Conservation (phyloP, 2,329 filamentous ascomycete species). For the Neonectria coccinea region DNA sequence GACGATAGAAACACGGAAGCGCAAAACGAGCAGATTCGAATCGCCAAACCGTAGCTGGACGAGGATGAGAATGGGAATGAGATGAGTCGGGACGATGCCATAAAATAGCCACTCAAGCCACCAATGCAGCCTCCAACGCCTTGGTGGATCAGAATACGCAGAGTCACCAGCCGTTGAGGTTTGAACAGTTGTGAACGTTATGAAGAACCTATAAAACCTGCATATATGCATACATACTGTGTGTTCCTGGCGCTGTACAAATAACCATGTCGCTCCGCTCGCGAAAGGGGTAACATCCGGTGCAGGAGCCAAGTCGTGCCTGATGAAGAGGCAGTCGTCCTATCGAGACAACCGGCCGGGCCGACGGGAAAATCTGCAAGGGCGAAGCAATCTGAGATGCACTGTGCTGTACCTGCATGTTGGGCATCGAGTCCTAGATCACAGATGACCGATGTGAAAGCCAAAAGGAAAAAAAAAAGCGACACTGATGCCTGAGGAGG, state of each 20-base stretch:
- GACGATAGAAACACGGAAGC: constrained; percentile 11
- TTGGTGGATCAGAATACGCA: neutral
- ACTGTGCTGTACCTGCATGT: constrained; percentile 17
- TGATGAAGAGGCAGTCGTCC: neutral
- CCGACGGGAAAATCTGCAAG: constrained; percentile 5
- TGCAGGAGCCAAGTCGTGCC: neutral
- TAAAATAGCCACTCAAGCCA: constrained; percentile 14
- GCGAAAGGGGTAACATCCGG: neutral
- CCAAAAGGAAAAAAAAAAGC: constrained; percentile 3
- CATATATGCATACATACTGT: too few species aligned
- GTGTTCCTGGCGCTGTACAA: too few species aligned
- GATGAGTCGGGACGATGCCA: neutral
- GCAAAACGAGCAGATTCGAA: neutral
- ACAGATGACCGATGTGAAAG: neutral
- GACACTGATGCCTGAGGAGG: constrained; percentile 12
- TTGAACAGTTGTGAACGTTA: neutral
- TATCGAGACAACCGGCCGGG: neutral
- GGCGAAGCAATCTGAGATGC: constrained; percentile 5
- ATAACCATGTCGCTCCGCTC: neutral
- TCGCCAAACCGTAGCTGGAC: neutral
- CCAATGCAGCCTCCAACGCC: constrained; percentile 5
- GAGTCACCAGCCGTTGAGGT: neutral
- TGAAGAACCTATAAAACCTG: neutral
- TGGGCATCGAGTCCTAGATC: constrained; percentile 8
- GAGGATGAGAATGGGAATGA: neutral